These are phyloP conservation scores for Pascua sp. DNA, from an alignment of 1,284 basidiomycete species.

Conservation along the genomic window DNA sequence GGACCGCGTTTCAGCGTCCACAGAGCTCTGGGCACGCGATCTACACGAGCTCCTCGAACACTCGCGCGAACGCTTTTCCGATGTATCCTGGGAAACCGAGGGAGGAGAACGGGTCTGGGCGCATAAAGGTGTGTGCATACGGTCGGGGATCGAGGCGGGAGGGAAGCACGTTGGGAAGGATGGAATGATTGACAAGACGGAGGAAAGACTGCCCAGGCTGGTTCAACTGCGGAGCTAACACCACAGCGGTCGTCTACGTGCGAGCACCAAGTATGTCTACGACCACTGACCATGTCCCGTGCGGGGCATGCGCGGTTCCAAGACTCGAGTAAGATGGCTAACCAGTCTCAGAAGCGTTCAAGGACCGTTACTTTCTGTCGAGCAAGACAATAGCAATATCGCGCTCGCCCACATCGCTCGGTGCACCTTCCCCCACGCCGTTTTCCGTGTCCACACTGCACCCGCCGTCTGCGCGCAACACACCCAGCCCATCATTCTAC, in stretches of 20 bases:
- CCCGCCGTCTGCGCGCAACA: constrained; percentile 10
- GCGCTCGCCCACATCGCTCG: constrained; percentile 44
- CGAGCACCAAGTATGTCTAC: constrained; percentile 62
- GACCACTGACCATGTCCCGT: too few relatives aligned
- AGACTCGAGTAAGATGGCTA: too few relatives aligned
- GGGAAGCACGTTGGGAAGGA: too few relatives aligned
- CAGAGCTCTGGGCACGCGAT: constrained; percentile 67
- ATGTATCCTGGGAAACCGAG: constrained; percentile 81
- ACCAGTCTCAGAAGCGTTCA: constrained; percentile 57
- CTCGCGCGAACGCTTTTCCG: constrained; percentile 81
- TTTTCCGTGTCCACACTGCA: constrained; percentile 8
- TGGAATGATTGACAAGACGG: too few relatives aligned
- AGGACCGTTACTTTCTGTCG: constrained; percentile 67
- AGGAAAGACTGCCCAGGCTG: not conserved
- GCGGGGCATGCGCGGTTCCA: too few relatives aligned
- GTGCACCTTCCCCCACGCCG: constrained; percentile 8
- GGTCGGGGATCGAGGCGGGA: not conserved
- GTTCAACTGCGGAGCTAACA: constrained; percentile 1
- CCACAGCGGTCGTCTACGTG: constrained; percentile 82
- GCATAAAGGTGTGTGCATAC: constrained; percentile 38
- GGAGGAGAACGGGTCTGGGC: constrained; percentile 51
- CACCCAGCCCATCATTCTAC: constrained; percentile 7
- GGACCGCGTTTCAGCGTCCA: constrained; percentile 32
- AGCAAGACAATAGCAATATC: constrained; percentile 14
- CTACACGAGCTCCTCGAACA: constrained; percentile 69